Conservation (phyloP, 2,329 filamentous ascomycete genomes). For the Albifimbria verrucaria region DNA sequence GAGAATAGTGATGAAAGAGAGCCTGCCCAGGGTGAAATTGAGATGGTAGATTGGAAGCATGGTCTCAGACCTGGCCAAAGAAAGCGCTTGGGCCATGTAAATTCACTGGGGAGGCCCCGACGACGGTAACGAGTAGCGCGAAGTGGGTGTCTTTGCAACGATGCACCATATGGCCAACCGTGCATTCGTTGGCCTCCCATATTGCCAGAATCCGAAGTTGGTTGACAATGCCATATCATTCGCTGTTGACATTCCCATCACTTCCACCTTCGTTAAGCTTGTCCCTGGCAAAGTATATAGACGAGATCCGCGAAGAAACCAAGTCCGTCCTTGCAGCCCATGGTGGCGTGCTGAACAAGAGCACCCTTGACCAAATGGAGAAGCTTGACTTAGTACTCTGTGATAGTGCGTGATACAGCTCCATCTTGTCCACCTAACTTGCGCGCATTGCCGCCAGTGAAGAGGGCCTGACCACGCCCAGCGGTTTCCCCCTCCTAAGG, state of each 20-base stretch:
- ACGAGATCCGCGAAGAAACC: constrained; percentile 32
- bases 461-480: constrained; percentile 28
- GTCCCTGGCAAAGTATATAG: constrained; percentile 30
- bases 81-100: background rate
- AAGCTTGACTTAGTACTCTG: constrained; percentile 39
- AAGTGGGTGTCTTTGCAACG: constrained; percentile 1
- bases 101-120: background rate
- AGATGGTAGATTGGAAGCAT: background rate
- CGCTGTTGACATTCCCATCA: background rate
- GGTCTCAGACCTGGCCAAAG: background rate
- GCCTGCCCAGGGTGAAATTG: no score
- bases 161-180: constrained; percentile 6
- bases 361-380: constrained; percentile 27
- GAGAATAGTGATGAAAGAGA: no score
- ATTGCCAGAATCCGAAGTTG: background rate
- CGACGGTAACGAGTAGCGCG: background rate
- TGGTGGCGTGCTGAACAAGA: constrained; percentile 25
- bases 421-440: constrained; percentile 24
- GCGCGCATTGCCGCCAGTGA: constrained; percentile 17
- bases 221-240: constrained; percentile 1
- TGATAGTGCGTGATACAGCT: constrained; percentile 34
- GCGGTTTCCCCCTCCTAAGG: constrained; percentile 28
- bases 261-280: background rate
- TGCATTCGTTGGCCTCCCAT: constrained; percentile 2
- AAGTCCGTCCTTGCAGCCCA: constrained; percentile 19